Conservation (phyloP, 1,284 basidiomycete species). For the Rhizoctonia solani region DNA sequence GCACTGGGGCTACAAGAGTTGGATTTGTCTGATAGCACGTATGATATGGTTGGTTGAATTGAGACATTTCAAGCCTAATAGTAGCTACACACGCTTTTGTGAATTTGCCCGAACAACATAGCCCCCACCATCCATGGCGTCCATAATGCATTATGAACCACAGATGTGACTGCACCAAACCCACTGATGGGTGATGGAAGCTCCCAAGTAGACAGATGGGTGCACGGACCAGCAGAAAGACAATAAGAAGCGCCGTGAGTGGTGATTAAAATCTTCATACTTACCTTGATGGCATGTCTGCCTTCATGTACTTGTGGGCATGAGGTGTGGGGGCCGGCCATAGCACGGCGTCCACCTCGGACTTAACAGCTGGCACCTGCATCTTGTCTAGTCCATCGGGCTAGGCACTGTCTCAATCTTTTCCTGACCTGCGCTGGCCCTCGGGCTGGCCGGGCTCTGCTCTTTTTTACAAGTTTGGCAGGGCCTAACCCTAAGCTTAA, state of each 20-base stretch:
- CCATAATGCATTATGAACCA: no score
- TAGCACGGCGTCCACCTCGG: constrained; percentile 31
- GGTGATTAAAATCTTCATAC: constrained; percentile 7
- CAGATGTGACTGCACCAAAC: no score
- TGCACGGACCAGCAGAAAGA: neutral
- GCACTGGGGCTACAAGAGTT: constrained; percentile 9
- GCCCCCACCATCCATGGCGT: no score
- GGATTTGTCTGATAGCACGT: constrained; percentile 16
- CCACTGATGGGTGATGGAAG: no score
- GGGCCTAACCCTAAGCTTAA: neutral
- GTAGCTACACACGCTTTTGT: no score
- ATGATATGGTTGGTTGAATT: no score
- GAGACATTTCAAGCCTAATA: no score
- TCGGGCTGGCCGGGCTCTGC: constrained; percentile 32
- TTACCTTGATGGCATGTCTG: constrained; percentile 34
- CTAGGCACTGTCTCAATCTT: constrained; percentile 34
- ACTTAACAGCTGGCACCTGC: constrained; percentile 24
- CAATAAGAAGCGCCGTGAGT: neutral
- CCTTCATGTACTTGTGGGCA: constrained; percentile 27
- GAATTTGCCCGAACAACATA: no score
- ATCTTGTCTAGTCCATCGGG: constrained; percentile 32
- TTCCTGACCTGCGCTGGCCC: constrained; percentile 28
- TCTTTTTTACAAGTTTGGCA: neutral
- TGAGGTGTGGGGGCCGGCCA: constrained; percentile 33
- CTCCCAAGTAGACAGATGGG: neutral